Percentiles rank a stretch among this genome's conserved stretches.
phyloP scores from a whole-genome alignment of 1,284 basidiomycete species.

The Boletus sp. region DNA sequence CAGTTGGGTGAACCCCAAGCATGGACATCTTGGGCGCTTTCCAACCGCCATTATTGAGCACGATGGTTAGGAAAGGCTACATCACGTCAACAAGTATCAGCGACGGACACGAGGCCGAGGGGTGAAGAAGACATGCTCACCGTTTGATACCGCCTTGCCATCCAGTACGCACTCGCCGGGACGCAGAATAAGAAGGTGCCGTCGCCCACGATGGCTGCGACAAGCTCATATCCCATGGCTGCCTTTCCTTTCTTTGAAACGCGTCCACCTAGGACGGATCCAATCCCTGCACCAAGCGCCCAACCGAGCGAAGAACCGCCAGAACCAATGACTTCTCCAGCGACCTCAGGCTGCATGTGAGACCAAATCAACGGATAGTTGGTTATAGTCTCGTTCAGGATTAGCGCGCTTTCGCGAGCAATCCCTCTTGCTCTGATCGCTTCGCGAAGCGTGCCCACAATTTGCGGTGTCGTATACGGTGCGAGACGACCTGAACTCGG shows the following conservation, averaged over 20 bases:
- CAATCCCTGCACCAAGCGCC: slow-evolving; percentile 62
- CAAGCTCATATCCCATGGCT: slow-evolving; percentile 44
- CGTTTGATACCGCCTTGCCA: slow-evolving; percentile 63
- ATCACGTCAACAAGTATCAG: not conserved
- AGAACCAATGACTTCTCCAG: slow-evolving; percentile 52
- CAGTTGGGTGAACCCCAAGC: slow-evolving; percentile 61
- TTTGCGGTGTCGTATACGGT: slow-evolving; percentile 45
- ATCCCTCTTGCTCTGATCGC: slow-evolving; percentile 33
- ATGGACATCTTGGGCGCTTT: slow-evolving; percentile 64
- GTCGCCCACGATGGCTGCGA: slow-evolving; percentile 62
- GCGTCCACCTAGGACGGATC: slow-evolving; percentile 49
- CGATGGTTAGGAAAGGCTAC: slow-evolving; percentile 67
- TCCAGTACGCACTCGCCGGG: slow-evolving; percentile 67
- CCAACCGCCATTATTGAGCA: slow-evolving; percentile 74
- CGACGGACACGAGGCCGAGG: not conserved
- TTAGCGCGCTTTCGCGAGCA: slow-evolving; percentile 37
- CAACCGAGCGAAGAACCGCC: slow-evolving; percentile 66
- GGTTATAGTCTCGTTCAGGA: slow-evolving; percentile 65
- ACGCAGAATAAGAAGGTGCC: slow-evolving; percentile 68
- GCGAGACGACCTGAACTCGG: slow-evolving; percentile 7
- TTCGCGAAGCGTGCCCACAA: slow-evolving; percentile 50
- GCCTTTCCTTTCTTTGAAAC: slow-evolving; percentile 26
- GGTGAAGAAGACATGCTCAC: slow-evolving; percentile 36
- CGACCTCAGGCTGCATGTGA: slow-evolving; percentile 52
- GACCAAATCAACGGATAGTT: slow-evolving; percentile 55